These are phyloP conservation scores for Microcyclosporella mali DNA, from an alignment of 2,329 filamentous ascomycete genomes.

Conservation along the genomic window DNA sequence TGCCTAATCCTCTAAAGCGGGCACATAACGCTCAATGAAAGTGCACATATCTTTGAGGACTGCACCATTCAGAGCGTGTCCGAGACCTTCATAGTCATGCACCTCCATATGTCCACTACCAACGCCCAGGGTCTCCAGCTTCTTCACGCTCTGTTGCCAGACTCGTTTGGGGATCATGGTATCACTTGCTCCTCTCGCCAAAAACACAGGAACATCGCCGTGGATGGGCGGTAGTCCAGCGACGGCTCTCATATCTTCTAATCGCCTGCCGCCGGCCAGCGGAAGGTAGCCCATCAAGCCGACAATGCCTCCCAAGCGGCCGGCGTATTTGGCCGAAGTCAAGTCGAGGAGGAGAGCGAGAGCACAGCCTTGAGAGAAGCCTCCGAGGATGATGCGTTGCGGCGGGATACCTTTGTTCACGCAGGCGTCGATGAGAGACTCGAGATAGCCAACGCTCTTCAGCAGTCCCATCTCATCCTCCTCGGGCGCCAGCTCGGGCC, in stretches of 20 bases:
- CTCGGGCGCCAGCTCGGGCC: constrained; percentile 28
- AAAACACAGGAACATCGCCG: constrained; percentile 39
- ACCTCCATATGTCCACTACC: constrained; percentile 35
- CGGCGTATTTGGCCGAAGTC: constrained; percentile 33
- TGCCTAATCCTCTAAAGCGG: constrained; percentile 31
- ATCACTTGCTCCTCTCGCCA: constrained; percentile 44
- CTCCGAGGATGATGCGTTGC: constrained; percentile 41
- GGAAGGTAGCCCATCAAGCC: constrained; percentile 46
- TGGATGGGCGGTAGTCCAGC: constrained; percentile 31
- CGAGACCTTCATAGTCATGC: constrained; percentile 46
- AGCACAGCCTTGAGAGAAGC: constrained; percentile 45
- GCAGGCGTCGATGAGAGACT: constrained; percentile 38
- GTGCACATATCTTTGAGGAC: constrained; percentile 43
- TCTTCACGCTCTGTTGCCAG: constrained; percentile 39
- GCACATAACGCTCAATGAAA: constrained; percentile 38
- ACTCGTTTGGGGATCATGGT: constrained; percentile 42
- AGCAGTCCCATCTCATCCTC: constrained; percentile 43
- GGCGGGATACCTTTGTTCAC: constrained; percentile 36
- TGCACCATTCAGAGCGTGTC: constrained; percentile 38
- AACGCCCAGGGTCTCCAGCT: constrained; percentile 36
- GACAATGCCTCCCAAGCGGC: constrained; percentile 37
- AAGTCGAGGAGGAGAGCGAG: constrained; percentile 40
- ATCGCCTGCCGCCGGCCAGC: constrained; percentile 19
- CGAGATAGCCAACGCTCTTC: constrained; percentile 36
- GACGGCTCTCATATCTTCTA: constrained; percentile 35